Base-by-base conservation (phyloP, 2,329 filamentous ascomycete genomes). In the Arthrobotrys megalospora region DNA sequence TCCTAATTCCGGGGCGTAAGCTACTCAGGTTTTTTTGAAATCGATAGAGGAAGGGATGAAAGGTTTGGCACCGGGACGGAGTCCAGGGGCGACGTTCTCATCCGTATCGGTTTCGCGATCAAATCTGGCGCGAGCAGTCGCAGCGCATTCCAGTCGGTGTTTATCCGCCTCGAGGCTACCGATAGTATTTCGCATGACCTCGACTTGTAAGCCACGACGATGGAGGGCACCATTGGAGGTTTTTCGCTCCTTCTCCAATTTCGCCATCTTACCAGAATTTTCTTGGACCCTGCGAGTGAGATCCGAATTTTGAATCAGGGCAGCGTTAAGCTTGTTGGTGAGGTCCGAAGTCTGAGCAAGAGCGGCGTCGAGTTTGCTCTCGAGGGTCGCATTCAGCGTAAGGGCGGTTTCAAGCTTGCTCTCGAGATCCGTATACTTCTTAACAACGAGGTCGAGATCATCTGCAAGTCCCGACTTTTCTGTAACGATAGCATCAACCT, bases 161-260 rank as follows among this genome's bases (percentile, higher is more conserved):
- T 68, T 72, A 8, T 78, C 67, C 16, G 60, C 47, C 24, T 68
- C 47, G 5, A 78, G 53, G 41, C 72, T 78, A 8, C 72, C 34
- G 24, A 78, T 72, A 1, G 62, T 58, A 12, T 72, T 72, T 8
- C 50, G 52, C 67, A 72, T 67, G 2, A 78, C 53, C 28, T 72
- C 52, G 0, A 19, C 21, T 7, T 68, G 34, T 10, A 78, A 47
- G 3, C 28, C 34, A 43, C 36, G 68, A 4, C 67, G 60, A 34
- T 72, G 62, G 6, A 78, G 16, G 6, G 14, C 28, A 4, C 24
- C 48, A 28, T 7, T 48, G 0, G 73, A 24, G 6, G 36, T 71
- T n/a, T 47, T 66, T 34, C 50, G 24, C 14, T 43, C 32, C 7
- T 32, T 43, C 24, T 72, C 52, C 34, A 72, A 6, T 6, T 64